Base-by-base conservation (phyloP, 2,329 filamentous ascomycete species). In the Leptographium procerum region DNA sequence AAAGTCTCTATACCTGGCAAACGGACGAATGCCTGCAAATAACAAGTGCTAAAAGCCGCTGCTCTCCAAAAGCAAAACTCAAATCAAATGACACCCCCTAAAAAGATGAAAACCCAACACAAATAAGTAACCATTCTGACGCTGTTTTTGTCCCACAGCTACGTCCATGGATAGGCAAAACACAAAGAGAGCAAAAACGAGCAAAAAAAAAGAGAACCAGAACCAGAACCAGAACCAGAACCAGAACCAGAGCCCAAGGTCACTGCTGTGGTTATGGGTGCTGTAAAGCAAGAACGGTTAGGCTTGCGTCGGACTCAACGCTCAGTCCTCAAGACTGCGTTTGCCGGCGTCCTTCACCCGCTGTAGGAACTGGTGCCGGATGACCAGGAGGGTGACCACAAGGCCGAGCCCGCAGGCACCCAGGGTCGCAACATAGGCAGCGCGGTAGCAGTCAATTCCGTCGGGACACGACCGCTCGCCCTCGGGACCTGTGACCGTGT, bases 371-470 rank as follows among this genome's bases (percentile, higher is more conserved):
- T 87, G 82, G 61, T 83, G 77, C 57, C 77, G 75, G 58, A 92
- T 89, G 31, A 85, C 82, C 77, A 81, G 88, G 33, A 95, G 70
- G 56, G 85, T 88, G 43, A 91, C 80, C 0, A 75, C 69, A 1
- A 94, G 75, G 0, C 89, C 91, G 1, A 85, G 65, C 0, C 85
- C 69, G 62, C 89, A 91, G 0, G 88, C 85, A 24, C 77, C 76
- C 16, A 95, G 77, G 1, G 92, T 96, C 56, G 91, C 80, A 64
- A 82, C 81, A 69, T 96, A 97, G 1, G 92, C 91, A 3, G 82
- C 76, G 33, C 81, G 79, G 72, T 96, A 97, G 71, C 92, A 97
- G 24, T 80, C 76, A 13, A 92, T 71, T 0, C 94, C 94, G 29
- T 92, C 83, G 24, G 80, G 77, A 68, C 94, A 97, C 24, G 84